Conservation (phyloP, 805 yeast genomes). For the Zygotorulaspora danielsina region DNA sequence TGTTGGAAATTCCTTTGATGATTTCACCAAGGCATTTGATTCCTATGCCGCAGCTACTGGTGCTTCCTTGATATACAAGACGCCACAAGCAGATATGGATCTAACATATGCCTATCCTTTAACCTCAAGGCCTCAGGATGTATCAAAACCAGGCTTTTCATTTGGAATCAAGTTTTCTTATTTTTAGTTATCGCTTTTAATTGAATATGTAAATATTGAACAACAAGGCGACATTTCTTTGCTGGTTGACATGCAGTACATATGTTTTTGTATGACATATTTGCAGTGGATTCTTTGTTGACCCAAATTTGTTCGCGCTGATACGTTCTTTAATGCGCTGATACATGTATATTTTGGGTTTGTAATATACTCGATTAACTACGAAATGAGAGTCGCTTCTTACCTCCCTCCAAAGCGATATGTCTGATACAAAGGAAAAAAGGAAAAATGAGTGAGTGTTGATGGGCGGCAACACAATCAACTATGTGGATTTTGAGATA, state of each 20-base stretch:
- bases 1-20: constrained; percentile 46
- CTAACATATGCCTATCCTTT: constrained; percentile 54
- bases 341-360: no score
- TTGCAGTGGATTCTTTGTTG: no score
- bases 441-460: no score
- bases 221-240: neutral
- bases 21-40: constrained; percentile 16
- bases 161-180: constrained; percentile 50
- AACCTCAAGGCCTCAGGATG: constrained; percentile 42
- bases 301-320: no score
- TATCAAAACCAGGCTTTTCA: constrained; percentile 51
- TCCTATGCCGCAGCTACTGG: constrained; percentile 44
- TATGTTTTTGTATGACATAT: no score
- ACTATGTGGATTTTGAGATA: constrained; percentile 30
- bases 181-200: constrained; percentile 24
- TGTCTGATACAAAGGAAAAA: no score
- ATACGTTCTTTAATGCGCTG: no score
- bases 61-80: constrained; percentile 50
- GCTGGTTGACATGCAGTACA: no score
- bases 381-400: no score
- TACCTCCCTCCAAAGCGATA: no score
- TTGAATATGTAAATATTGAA: neutral
- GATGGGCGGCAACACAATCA: no score
- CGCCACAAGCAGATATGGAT: constrained; percentile 52
- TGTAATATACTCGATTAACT: no score